Evolutionary conservation across 2,329 filamentous ascomycete species (phyloP).

Genomic region (Thielaviopsis punctulata): DNA sequence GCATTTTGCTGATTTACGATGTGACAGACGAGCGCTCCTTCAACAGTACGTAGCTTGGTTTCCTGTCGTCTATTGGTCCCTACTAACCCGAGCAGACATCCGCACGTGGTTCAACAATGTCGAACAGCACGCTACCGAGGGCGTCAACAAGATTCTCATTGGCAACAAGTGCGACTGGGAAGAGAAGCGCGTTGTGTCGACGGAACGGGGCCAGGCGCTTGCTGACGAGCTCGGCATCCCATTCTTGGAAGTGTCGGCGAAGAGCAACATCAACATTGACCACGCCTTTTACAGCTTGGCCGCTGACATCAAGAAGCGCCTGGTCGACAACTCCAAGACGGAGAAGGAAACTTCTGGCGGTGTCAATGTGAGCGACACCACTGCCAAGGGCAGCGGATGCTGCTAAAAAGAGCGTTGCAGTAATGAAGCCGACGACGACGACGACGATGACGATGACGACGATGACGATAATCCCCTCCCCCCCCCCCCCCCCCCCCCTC

Average conservation of each 20-base stretch:
- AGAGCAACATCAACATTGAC: slow-evolving; percentile 99
- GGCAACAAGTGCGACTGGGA: slow-evolving; percentile 99
- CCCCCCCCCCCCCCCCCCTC: too few relatives aligned
- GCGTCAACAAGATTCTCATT: slow-evolving; percentile 98
- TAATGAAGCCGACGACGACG: neutral
- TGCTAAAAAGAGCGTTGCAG: slow-evolving; percentile 37
- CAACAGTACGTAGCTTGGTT: slow-evolving; percentile 49
- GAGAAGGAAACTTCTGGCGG: slow-evolving; percentile 42
- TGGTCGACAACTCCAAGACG: slow-evolving; percentile 78
- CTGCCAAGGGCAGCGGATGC: slow-evolving; percentile 49
- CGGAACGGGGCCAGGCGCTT: slow-evolving; percentile 79
- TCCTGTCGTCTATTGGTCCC: slow-evolving; percentile 7
- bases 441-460: neutral
- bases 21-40: slow-evolving; percentile 94
- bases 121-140: slow-evolving; percentile 93
- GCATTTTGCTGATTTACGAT: slow-evolving; percentile 93
- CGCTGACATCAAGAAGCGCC: slow-evolving; percentile 92
- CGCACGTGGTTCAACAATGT: slow-evolving; percentile 99
- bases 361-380: slow-evolving; percentile 51
- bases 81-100: slow-evolving; percentile 49
- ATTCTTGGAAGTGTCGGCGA: slow-evolving; percentile 95
- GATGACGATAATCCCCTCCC: neutral
- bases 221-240: slow-evolving; percentile 93
- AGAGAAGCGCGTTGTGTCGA: slow-evolving; percentile 89
- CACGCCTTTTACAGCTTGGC: slow-evolving; percentile 95